Conservation (phyloP, 345 rosid genomes). For the Hibiscus mutabilis region DNA sequence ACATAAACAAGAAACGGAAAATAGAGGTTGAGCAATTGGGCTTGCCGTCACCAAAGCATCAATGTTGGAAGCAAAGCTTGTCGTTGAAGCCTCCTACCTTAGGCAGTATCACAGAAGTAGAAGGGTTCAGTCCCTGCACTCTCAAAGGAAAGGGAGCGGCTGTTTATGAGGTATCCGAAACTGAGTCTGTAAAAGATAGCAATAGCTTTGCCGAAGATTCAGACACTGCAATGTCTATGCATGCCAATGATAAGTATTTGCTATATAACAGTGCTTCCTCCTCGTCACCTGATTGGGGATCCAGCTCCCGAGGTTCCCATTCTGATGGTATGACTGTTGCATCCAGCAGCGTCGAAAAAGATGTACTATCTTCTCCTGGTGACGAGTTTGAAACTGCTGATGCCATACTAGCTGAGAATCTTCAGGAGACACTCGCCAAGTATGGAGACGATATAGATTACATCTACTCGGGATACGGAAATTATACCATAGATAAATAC, state of each 20-base stretch:
- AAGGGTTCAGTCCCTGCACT: constrained; percentile 3
- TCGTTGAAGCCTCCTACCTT: constrained; percentile 8
- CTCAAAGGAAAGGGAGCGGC: constrained; percentile 13
- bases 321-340: not conserved
- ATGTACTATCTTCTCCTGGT: not conserved
- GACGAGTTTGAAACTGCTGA: constrained; percentile 11
- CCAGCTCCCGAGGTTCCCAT: constrained; percentile 5
- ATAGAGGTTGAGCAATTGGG: constrained; percentile 35
- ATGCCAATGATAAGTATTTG: constrained; percentile 19
- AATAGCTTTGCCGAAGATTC: constrained; percentile 34
- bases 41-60: constrained; percentile 48
- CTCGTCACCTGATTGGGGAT: constrained; percentile 13
- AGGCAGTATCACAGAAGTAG: constrained; percentile 14
- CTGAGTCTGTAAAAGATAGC: constrained; percentile 43
- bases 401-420: constrained; percentile 20
- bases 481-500: constrained; percentile 30
- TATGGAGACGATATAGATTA: constrained; percentile 17
- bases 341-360: constrained; percentile 11
- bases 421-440: constrained; percentile 22
- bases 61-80: constrained; percentile 30
- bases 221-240: constrained; percentile 15
- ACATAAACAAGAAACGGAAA: constrained; percentile 51
- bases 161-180: constrained; percentile 17
- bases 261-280: constrained; percentile 17
- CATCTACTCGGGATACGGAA: constrained; percentile 23